Evolutionary conservation across 1,284 basidiomycete genomes (phyloP).

Genomic region (Ceratobasidium sp.): DNA sequence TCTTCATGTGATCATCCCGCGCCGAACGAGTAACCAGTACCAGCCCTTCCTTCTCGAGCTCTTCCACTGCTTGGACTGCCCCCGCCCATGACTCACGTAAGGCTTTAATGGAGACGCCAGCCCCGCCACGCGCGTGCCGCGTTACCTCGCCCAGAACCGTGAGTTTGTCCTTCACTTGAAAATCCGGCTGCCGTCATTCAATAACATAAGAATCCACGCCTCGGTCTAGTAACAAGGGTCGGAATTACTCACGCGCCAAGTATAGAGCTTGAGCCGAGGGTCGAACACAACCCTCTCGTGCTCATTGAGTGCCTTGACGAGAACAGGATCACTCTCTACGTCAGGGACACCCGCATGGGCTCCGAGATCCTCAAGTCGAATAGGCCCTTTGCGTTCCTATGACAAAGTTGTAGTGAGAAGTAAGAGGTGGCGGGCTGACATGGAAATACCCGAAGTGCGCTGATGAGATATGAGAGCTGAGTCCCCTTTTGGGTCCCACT

Average conservation of each 20-base stretch:
- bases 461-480: constrained; percentile 85
- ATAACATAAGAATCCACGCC: neutral
- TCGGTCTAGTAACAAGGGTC: neutral
- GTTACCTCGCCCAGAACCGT: constrained; percentile 85
- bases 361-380: constrained; percentile 85
- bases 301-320: constrained; percentile 79
- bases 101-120: constrained; percentile 83
- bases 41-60: constrained; percentile 86
- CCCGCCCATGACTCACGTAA: constrained; percentile 92
- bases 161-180: constrained; percentile 82
- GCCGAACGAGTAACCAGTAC: constrained; percentile 85
- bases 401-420: neutral
- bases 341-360: constrained; percentile 76
- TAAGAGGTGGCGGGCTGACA: constrained; percentile 46
- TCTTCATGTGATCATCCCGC: constrained; percentile 83
- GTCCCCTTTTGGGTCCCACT: constrained; percentile 85
- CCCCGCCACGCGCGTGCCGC: constrained; percentile 77
- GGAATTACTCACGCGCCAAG: constrained; percentile 67
- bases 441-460: constrained; percentile 71
- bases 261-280: constrained; percentile 83
- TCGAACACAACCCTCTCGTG: constrained; percentile 85
- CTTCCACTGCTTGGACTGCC: constrained; percentile 81
- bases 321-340: constrained; percentile 73
- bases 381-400: constrained; percentile 73
- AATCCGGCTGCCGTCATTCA: constrained; percentile 73